Percentiles rank a stretch among this genome's conserved stretches.
These are phyloP conservation scores for Russula olivacea DNA, from an alignment of 768 basidiomycete genomes.

Conservation along the genomic window DNA sequence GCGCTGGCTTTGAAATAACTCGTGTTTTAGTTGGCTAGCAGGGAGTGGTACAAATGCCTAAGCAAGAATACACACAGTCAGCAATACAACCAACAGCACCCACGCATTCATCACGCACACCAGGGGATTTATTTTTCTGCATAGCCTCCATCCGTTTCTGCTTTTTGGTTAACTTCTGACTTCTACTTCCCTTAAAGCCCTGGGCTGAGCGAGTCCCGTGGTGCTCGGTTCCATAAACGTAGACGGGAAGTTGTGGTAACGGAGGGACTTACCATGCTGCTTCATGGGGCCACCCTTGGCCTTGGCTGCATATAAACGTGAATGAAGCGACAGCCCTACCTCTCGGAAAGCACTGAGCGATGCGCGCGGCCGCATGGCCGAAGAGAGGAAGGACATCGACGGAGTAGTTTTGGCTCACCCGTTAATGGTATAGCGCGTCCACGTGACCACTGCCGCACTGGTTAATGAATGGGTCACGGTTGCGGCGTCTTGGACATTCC, in stretches of 20 bases:
- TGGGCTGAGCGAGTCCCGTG: conserved; percentile 10
- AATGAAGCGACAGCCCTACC: neutral
- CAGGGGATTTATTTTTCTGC: conserved; percentile 14
- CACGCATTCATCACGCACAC: conserved; percentile 11
- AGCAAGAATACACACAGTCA: neutral
- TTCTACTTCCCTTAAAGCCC: conserved; percentile 17
- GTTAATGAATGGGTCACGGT: neutral
- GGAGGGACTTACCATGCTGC: conserved; percentile 13
- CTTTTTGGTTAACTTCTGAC: conserved; percentile 9
- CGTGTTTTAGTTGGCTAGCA: conserved; percentile 35
- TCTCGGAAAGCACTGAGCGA: neutral
- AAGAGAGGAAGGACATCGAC: conserved; percentile 14
- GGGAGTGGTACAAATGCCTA: conserved; percentile 45
- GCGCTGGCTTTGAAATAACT: conserved; percentile 38
- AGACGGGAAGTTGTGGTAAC: neutral
- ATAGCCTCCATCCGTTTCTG: conserved; percentile 7
- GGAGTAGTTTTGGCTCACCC: neutral
- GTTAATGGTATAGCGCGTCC: neutral
- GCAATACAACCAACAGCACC: neutral
- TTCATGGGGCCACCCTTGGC: conserved; percentile 12
- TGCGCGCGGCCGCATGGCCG: neutral
- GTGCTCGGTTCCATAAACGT: neutral
- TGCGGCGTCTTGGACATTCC: neutral
- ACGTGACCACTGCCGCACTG: conserved; percentile 7
- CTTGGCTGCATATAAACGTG: conserved; percentile 15